Percentiles rank a stretch among this genome's conserved stretches.
phyloP scores from a whole-genome alignment of 106 monocot species.

The Phalaenopsis aphrodite region DNA sequence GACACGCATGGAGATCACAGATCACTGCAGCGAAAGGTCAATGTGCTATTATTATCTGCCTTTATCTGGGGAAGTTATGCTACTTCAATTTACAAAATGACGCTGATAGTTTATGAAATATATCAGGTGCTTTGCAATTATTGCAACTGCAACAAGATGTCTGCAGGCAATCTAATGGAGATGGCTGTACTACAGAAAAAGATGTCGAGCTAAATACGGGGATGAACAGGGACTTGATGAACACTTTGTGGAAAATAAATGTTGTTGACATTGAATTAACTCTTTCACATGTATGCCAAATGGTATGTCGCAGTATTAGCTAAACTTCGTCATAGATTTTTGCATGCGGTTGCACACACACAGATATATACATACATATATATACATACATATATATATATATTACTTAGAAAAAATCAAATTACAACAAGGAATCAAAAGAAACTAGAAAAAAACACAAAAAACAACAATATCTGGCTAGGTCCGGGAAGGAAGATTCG shows the following conservation, averaged over 20 bases:
- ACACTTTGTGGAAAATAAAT: constrained; percentile 82
- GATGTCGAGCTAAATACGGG: constrained; percentile 45
- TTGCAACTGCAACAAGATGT: constrained; percentile 78
- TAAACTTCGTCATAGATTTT: not conserved
- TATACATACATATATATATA: too few relatives aligned
- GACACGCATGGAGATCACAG: constrained; percentile 77
- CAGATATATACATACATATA: not conserved
- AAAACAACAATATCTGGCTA: too few relatives aligned
- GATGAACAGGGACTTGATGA: constrained; percentile 62
- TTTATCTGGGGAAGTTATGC: not conserved
- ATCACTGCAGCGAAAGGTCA: constrained; percentile 84
- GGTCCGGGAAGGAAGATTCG: too few relatives aligned
- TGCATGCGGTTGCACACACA: not conserved
- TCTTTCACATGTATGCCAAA: constrained; percentile 61
- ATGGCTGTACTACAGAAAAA: constrained; percentile 28
- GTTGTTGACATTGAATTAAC: constrained; percentile 85
- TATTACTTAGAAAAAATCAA: too few relatives aligned
- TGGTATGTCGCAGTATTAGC: constrained; percentile 33
- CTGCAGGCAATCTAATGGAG: constrained; percentile 42
- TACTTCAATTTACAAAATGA: not conserved
- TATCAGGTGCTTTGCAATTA: constrained; percentile 68
- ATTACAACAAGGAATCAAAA: too few relatives aligned
- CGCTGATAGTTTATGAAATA: constrained; percentile 10
- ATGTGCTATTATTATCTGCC: not conserved
- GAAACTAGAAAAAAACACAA: too few relatives aligned